Evolutionary conservation across 495 filamentous ascomycete genomes (phyloP).

Genomic region (Neurospora sp.): DNA sequence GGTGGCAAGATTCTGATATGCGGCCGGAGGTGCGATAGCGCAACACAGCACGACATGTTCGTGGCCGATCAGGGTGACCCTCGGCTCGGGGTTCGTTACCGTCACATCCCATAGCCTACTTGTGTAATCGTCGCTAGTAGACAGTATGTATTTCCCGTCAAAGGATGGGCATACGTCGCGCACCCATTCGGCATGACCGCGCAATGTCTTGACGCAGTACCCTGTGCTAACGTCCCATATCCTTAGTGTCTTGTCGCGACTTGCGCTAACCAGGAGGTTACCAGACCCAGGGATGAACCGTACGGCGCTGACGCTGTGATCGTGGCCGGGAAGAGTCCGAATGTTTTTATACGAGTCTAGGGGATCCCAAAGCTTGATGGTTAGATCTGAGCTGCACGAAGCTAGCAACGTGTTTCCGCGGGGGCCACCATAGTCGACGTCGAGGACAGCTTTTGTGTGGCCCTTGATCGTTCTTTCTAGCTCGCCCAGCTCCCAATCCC

Average conservation of each 20-base stretch:
- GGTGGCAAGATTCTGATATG: conserved; percentile 65
- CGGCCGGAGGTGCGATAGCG: conserved; percentile 70
- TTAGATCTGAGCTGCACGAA: conserved; percentile 82
- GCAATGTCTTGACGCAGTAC: conserved; percentile 79
- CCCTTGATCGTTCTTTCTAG: conserved; percentile 87
- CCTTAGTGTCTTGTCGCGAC: conserved; percentile 70
- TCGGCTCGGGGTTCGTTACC: conserved; percentile 60
- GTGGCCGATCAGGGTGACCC: conserved; percentile 75
- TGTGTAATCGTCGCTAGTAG: conserved; percentile 70
- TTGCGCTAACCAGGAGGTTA: conserved; percentile 73
- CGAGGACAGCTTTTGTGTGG: conserved; percentile 81
- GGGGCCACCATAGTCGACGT: conserved; percentile 87
- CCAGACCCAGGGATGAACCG: conserved; percentile 74
- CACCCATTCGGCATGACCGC: conserved; percentile 83
- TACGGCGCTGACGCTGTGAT: conserved; percentile 81
- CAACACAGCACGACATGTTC: conserved; percentile 88
- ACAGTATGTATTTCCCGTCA: conserved; percentile 76
- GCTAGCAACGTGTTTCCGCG: conserved; percentile 78
- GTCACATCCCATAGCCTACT: conserved; percentile 77
- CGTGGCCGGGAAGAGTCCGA: conserved; percentile 83
- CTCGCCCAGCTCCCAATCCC: conserved; percentile 96
- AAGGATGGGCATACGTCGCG: conserved; percentile 72
- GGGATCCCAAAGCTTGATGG: conserved; percentile 95
- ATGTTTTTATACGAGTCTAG: conserved; percentile 93
- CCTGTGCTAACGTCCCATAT: conserved; percentile 93